Evolutionary conservation across 257 asterid species (phyloP).

Genomic region (Gardenia jasminoides): DNA sequence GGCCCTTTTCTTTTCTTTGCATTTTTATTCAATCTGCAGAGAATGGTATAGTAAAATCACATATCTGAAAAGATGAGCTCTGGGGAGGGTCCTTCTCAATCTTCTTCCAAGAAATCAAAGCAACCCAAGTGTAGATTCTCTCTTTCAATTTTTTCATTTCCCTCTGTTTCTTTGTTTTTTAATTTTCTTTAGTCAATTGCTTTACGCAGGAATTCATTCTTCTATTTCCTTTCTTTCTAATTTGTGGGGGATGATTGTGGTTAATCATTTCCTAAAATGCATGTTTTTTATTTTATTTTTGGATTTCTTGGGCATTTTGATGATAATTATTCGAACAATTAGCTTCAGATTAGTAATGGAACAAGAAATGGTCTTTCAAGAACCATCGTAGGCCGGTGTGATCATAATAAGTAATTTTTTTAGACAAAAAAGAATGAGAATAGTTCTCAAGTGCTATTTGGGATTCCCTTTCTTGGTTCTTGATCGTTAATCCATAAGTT

Average conservation of each 20-base stretch:
- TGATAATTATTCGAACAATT: background rate
- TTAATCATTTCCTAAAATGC: background rate
- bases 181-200: too few species aligned
- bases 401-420: background rate
- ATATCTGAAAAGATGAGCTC: conserved; percentile 28
- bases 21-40: background rate
- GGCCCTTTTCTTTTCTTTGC: conserved; percentile 1
- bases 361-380: background rate
- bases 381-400: background rate
- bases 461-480: background rate
- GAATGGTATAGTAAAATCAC: too few species aligned
- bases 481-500: background rate
- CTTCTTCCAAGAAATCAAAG: conserved; percentile 29
- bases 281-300: background rate
- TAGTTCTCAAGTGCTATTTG: background rate
- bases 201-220: background rate
- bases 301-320: background rate
- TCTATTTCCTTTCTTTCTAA: background rate
- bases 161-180: background rate
- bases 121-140: conserved; percentile 36
- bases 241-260: too few species aligned
- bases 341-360: background rate
- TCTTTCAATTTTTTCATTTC: background rate
- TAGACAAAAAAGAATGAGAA: background rate
- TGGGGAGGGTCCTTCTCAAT: conserved; percentile 29